phyloP scores from a whole-genome alignment of 2,329 filamentous ascomycete species.

The Sclerotinia spermophila region DNA sequence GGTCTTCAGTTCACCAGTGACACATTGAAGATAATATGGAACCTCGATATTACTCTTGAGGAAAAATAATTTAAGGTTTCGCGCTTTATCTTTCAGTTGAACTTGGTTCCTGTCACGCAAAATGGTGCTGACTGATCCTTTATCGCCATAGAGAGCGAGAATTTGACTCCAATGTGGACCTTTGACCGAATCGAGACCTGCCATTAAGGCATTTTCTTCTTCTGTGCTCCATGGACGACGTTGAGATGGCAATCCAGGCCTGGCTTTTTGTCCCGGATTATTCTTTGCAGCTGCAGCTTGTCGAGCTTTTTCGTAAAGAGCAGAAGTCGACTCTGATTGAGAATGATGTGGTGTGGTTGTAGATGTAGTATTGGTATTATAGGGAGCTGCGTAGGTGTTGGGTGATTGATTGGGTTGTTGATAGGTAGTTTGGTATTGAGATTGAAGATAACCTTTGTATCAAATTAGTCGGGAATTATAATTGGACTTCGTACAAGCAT shows the following conservation, averaged over 20 bases:
- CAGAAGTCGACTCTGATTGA: slow-evolving; percentile 48
- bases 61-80: slow-evolving; percentile 88
- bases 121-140: slow-evolving; percentile 75
- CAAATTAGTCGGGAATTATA: neutral
- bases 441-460: slow-evolving; percentile 8
- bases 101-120: slow-evolving; percentile 88
- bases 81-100: slow-evolving; percentile 86
- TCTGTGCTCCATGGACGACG: slow-evolving; percentile 83
- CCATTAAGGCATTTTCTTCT: slow-evolving; percentile 87
- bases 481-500: neutral
- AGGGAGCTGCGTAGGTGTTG: slow-evolving; percentile 14
- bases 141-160: slow-evolving; percentile 74
- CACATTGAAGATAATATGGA: slow-evolving; percentile 79
- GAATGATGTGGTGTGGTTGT: slow-evolving; percentile 34
- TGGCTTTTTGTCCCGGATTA: slow-evolving; percentile 47
- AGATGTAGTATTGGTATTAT: slow-evolving; percentile 15
- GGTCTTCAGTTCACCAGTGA: slow-evolving; percentile 87
- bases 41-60: slow-evolving; percentile 89
- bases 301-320: slow-evolving; percentile 55
- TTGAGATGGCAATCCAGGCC: slow-evolving; percentile 50
- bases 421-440: slow-evolving; percentile 29
- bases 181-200: slow-evolving; percentile 81
- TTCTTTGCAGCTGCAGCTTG: slow-evolving; percentile 53
- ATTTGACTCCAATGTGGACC: slow-evolving; percentile 95
- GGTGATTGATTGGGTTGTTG: slow-evolving; percentile 19